These are phyloP conservation scores for Talaromyces marneffei DNA, from an alignment of 2,329 filamentous ascomycete species.

Conservation along the genomic window DNA sequence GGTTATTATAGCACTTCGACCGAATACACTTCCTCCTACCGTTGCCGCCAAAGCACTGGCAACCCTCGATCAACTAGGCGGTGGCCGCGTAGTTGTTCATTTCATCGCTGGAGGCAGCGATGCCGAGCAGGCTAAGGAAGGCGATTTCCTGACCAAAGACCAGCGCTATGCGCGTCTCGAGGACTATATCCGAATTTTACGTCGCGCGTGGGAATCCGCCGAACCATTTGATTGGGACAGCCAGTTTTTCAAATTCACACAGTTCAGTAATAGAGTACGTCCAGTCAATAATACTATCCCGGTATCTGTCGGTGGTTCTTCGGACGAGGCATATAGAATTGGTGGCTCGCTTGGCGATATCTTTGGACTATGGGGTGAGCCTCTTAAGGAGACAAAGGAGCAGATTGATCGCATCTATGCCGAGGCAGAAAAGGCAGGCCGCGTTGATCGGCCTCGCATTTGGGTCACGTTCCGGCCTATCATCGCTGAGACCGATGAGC, in stretches of 20 bases:
- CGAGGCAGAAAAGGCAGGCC: slow-evolving; percentile 53
- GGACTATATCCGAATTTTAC: slow-evolving; percentile 58
- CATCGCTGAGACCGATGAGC: slow-evolving; percentile 55
- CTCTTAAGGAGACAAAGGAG: slow-evolving; percentile 57
- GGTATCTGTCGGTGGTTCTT: slow-evolving; percentile 56
- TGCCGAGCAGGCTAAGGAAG: slow-evolving; percentile 54
- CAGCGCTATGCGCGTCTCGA: slow-evolving; percentile 54
- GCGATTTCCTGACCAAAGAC: slow-evolving; percentile 54
- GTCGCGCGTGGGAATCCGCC: slow-evolving; percentile 52
- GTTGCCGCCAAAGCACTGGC: slow-evolving; percentile 58
- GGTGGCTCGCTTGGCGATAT: slow-evolving; percentile 56
- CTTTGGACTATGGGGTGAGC: slow-evolving; percentile 60
- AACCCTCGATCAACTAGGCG: slow-evolving; percentile 55
- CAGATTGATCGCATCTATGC: slow-evolving; percentile 58
- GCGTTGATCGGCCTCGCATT: slow-evolving; percentile 52
- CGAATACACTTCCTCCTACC: slow-evolving; percentile 58
- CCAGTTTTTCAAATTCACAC: slow-evolving; percentile 55
- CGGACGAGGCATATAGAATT: slow-evolving; percentile 54
- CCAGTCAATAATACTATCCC: slow-evolving; percentile 52
- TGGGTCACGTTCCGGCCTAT: slow-evolving; percentile 62
- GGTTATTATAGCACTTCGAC: slow-evolving; percentile 56
- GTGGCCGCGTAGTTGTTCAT: slow-evolving; percentile 55
- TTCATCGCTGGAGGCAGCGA: slow-evolving; percentile 60
- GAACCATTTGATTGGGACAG: slow-evolving; percentile 59
- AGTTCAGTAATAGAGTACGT: slow-evolving; percentile 51